phyloP scores from a whole-genome alignment of 257 asterid genomes.

The Schizonepeta tenuifolia region DNA sequence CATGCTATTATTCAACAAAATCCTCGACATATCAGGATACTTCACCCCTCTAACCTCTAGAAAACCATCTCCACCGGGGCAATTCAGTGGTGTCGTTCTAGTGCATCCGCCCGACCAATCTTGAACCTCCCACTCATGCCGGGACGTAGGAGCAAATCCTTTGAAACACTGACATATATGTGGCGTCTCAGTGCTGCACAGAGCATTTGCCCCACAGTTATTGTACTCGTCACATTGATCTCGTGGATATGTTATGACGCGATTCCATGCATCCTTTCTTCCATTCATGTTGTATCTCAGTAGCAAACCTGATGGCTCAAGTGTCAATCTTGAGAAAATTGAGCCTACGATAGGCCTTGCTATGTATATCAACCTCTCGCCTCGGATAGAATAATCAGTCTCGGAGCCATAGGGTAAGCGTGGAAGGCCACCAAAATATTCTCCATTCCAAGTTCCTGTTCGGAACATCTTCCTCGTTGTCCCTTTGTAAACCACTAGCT shows the following conservation, averaged over 20 bases:
- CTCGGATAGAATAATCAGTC: not conserved
- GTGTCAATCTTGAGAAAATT: not conserved
- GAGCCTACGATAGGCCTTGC: slow-evolving; percentile 15
- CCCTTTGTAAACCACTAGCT: slow-evolving; percentile 24
- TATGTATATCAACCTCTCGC: slow-evolving; percentile 21
- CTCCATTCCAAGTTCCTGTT: slow-evolving; percentile 49
- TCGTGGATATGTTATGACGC: not conserved
- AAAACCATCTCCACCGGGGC: slow-evolving; percentile 36
- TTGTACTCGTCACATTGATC: slow-evolving; percentile 36
- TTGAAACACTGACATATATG: slow-evolving; percentile 32
- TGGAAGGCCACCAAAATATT: slow-evolving; percentile 24
- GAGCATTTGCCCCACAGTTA: slow-evolving; percentile 38
- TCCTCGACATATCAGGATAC: slow-evolving; percentile 35
- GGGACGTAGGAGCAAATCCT: slow-evolving; percentile 32
- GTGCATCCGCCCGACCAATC: slow-evolving; percentile 43
- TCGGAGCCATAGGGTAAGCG: not conserved
- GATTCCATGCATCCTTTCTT: slow-evolving; percentile 33
- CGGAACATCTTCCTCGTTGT: slow-evolving; percentile 2
- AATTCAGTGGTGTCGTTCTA: slow-evolving; percentile 25
- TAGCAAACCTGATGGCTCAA: slow-evolving; percentile 23
- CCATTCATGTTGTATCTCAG: slow-evolving; percentile 29
- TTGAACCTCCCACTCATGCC: slow-evolving; percentile 28
- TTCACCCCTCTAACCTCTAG: slow-evolving; percentile 30
- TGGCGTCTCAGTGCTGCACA: slow-evolving; percentile 30
- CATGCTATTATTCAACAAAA: slow-evolving; percentile 35